These are phyloP conservation scores for Elaphomyces granulatus DNA, from an alignment of 495 filamentous ascomycete genomes.

Conservation along the genomic window DNA sequence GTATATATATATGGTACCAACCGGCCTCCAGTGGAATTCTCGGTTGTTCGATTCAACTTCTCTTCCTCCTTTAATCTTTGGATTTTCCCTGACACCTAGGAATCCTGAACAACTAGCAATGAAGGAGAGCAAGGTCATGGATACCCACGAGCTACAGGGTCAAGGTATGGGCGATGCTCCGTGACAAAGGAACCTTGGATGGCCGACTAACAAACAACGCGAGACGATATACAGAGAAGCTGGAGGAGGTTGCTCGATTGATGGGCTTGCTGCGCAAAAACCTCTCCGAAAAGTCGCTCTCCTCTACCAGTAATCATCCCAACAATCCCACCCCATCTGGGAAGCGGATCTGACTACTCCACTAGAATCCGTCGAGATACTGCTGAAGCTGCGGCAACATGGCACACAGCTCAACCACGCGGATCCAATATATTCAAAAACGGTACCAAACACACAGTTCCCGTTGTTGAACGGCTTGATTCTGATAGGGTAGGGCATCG, in stretches of 20 bases:
- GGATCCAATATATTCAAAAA: conserved; percentile 65
- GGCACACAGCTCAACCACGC: conserved; percentile 56
- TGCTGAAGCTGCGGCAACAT: conserved; percentile 67
- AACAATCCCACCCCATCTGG: no score
- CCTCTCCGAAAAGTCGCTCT: conserved; percentile 37
- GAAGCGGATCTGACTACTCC: conserved; percentile 5
- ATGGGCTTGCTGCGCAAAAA: conserved; percentile 45
- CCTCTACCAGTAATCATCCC: conserved; percentile 37
- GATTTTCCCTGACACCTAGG: no score
- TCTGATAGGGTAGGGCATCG: conserved; percentile 62
- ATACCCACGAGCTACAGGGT: not conserved
- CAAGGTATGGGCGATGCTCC: not conserved
- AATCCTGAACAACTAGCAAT: no score
- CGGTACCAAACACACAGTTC: no score
- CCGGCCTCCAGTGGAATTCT: no score
- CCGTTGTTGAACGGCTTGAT: no score
- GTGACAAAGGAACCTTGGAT: no score
- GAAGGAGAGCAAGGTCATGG: no score
- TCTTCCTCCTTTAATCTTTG: no score
- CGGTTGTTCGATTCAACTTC: no score
- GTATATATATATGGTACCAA: no score
- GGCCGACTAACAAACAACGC: not conserved
- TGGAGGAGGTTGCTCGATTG: conserved; percentile 45
- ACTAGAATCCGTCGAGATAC: conserved; percentile 47
- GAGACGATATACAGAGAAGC: conserved; percentile 37